phyloP scores from a whole-genome alignment of 164 flowering plant species.

The Vitis labrusca region DNA sequence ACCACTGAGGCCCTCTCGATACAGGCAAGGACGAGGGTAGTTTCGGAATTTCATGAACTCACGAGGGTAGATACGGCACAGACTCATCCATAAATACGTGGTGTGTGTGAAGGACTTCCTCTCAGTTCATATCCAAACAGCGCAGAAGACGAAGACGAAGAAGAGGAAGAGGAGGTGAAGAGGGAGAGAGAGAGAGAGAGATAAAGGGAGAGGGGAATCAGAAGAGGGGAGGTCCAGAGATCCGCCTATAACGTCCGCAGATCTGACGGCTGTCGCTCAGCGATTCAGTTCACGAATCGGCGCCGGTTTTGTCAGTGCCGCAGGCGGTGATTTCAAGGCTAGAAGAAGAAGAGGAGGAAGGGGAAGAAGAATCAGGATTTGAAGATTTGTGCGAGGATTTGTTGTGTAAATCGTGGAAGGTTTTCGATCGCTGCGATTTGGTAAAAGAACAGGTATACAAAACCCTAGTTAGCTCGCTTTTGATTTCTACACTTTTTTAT shows the following conservation, averaged over 20 bases:
- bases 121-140: constrained; percentile 5
- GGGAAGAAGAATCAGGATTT: constrained; percentile 5
- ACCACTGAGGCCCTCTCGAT: no score
- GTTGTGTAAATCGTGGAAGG: neutral
- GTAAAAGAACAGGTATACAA: constrained; percentile 21
- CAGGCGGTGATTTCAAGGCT: neutral
- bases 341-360: neutral
- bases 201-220: neutral
- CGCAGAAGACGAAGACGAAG: neutral
- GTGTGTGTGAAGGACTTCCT: neutral
- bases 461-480: constrained; percentile 11
- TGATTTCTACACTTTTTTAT: constrained; percentile 20
- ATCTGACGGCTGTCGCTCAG: constrained; percentile 5
- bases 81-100: constrained; percentile 19
- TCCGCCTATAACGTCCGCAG: neutral
- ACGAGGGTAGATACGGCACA: constrained; percentile 11
- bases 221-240: neutral
- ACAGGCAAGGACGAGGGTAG: no score
- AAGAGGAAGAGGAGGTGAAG: constrained; percentile 1
- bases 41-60: neutral
- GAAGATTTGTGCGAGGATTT: constrained; percentile 3
- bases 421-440: constrained; percentile 1
- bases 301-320: no score
- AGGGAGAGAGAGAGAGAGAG: neutral
- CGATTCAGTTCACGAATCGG: neutral